phyloP scores from a whole-genome alignment of 2,329 filamentous ascomycete species.

The Exophiala aquamarina region DNA sequence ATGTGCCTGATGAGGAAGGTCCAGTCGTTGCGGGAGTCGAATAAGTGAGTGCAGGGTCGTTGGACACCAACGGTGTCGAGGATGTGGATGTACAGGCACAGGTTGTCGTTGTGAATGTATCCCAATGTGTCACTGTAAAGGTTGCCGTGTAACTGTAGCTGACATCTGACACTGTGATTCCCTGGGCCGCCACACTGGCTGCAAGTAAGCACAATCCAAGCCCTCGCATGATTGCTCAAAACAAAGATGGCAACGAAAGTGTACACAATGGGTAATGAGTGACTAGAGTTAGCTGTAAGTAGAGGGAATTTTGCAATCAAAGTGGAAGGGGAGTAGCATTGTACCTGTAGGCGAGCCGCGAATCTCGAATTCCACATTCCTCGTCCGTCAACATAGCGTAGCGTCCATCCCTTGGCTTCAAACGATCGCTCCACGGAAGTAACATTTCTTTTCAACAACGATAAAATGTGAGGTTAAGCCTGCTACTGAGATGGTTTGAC shows the following conservation, averaged over 20 bases:
- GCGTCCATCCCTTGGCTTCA: not conserved
- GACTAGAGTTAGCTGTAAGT: slow-evolving; percentile 11
- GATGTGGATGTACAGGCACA: slow-evolving; percentile 10
- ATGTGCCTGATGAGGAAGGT: not conserved
- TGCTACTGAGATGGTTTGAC: too few species aligned
- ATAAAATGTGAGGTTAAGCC: too few species aligned
- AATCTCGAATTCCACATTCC: slow-evolving; percentile 9
- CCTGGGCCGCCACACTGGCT: slow-evolving; percentile 11
- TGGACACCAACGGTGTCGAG: not conserved
- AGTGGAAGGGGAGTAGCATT: not conserved
- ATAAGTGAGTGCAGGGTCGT: not conserved
- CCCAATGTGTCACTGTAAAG: slow-evolving; percentile 13
- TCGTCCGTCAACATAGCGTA: slow-evolving; percentile 7
- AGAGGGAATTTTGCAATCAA: not conserved
- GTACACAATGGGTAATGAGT: slow-evolving; percentile 9
- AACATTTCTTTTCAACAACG: too few species aligned
- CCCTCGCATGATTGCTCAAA: slow-evolving; percentile 10
- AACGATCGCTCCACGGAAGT: too few species aligned
- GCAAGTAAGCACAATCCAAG: slow-evolving; percentile 9
- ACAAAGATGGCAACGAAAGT: slow-evolving; percentile 1
- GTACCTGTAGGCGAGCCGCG: not conserved
- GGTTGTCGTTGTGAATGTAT: slow-evolving; percentile 14
- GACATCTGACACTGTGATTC: slow-evolving; percentile 1
- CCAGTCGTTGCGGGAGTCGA: not conserved
- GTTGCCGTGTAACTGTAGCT: slow-evolving; percentile 17